Base-by-base conservation (phyloP, 768 basidiomycete genomes). In the Boletellus emodensis region DNA sequence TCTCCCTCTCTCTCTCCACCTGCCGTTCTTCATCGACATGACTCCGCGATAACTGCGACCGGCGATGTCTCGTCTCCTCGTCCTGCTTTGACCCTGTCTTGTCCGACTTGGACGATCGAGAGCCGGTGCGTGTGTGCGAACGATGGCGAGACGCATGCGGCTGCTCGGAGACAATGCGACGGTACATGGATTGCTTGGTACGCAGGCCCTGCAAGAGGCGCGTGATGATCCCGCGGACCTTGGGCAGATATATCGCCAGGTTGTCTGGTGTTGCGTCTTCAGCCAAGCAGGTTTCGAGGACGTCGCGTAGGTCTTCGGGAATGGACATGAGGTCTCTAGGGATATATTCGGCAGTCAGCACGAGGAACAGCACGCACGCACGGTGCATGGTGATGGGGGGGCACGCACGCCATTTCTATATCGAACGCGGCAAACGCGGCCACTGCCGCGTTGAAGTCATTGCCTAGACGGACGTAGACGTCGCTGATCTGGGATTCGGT, bases 391-490 rank as follows among this genome's bases (percentile, higher is more conserved):
- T 41, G 51, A 50, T 40, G n/a, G 13, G 28, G 24, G n/a, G n/a
- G n/a, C 17, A 80, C 91, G 67, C 69, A 97, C 95, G 78, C 75
- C 88, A 98, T 97, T 53, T 88, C 83, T 51, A 99, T 94, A 54
- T 85, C 83, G 57, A 85, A 92, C 12, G 79, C 74, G 3, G 80
- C 79, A 65, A 99, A 99, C 1, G 94, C 92, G 46, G 86, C 81
- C 35, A 94, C 90, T 10, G 94, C 94, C 14, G 83, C 81, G 64
- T 97, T 97, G 75, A 99, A 98, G 65, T 96, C 94, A 69, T 98
- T 97, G 20, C 96, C 96, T 20, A 99, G 76, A 48, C 84, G 82
- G 47, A 99, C 96, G 69, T 99, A 99, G 47, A 96, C 90, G 68
- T 97, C 92, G 76, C 94, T 96, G 64, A 99, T 93, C 58, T 89